Evolutionary conservation across 1,284 basidiomycete genomes (phyloP), one percentile per base, ranked within the genome.

Genomic region (Cystobasidiaceae sp.): DNA sequence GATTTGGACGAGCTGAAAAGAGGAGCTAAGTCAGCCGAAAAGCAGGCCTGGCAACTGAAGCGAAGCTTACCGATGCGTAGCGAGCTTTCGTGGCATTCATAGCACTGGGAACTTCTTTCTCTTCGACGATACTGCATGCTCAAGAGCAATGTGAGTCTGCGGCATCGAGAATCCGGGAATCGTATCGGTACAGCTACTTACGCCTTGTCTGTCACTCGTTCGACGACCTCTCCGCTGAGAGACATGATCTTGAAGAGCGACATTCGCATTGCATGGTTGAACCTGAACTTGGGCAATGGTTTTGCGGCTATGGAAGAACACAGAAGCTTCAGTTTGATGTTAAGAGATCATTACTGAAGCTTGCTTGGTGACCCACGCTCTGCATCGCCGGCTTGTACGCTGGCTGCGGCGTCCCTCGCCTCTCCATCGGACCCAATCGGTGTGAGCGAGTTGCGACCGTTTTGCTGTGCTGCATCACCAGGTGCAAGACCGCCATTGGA

Each of bases 201-300:
- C 72, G 72, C 71, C 61, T 72, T 73, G 58, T 72, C 72, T 19
- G 39, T 64, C 33, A 58, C 69, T 19, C 71, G 34, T 13, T 68
- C 67, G 17, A 66, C 66, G 45, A 67, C 69, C 50, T 67, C 46
- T 28, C 68, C 69, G 41, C 70, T 71, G 37, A 65, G 11, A 23
- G 67, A 66, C 67, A 50, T 55, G 13, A 63, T 58, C n/a, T 56
- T 32, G 52, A 61, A 69, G 11, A 73, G 56, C 7, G 67, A 65
- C 32, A 66, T 45, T 9, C 70, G 67, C 68, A 71, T 66, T 17
- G 25, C 3, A 6, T 72, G 70, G 21, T 62, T 69, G 61, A 71
- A 68, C 4, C 58, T 33, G 69, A 73, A 73, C 48, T 71, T 72
- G 55, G 63, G 71, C 41, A 65, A 65, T 4, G 72, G 70, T 43